These are phyloP conservation scores for Aspergillus quadrilineatus DNA, from an alignment of 2,329 filamentous ascomycete genomes.

Conservation along the genomic window DNA sequence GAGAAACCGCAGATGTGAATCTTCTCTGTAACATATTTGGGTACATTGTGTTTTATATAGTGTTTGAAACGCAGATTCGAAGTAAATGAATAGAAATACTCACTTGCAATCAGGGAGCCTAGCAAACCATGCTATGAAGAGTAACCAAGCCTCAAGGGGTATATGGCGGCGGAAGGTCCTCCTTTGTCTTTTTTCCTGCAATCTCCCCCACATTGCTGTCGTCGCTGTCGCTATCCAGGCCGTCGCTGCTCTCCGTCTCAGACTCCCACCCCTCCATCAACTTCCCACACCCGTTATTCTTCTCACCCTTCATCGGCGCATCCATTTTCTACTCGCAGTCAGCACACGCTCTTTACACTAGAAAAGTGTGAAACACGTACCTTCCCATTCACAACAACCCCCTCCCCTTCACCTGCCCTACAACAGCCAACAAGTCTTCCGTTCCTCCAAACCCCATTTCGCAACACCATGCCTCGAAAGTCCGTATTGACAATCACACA, in stretches of 20 bases:
- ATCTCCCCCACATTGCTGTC: neutral
- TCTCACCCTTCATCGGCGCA: neutral
- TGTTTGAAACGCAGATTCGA: neutral
- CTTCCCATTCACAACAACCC: slow-evolving; percentile 16
- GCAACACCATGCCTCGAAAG: slow-evolving; percentile 25
- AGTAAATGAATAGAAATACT: neutral
- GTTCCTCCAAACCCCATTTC: slow-evolving; percentile 28
- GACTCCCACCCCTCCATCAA: slow-evolving; percentile 8
- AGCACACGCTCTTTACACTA: neutral
- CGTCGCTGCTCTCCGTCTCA: slow-evolving; percentile 5
- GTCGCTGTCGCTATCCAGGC: slow-evolving; percentile 1
- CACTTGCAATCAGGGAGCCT: neutral
- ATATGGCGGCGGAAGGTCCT: slow-evolving; percentile 10
- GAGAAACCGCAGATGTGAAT: slow-evolving; percentile 9
- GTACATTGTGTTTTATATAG: neutral
- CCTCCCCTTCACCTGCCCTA: slow-evolving; percentile 12
- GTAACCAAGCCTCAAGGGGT: neutral
- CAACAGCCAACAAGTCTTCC: slow-evolving; percentile 24
- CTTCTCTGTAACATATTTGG: neutral
- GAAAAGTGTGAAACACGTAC: slow-evolving; percentile 10
- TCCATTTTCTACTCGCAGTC: neutral
- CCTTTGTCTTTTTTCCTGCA: neutral
- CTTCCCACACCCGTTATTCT: neutral
- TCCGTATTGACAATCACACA: slow-evolving; percentile 22
- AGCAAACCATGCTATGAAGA: neutral